phyloP scores from a whole-genome alignment of 164 flowering plant genomes.

The Magnolia officinalis region DNA sequence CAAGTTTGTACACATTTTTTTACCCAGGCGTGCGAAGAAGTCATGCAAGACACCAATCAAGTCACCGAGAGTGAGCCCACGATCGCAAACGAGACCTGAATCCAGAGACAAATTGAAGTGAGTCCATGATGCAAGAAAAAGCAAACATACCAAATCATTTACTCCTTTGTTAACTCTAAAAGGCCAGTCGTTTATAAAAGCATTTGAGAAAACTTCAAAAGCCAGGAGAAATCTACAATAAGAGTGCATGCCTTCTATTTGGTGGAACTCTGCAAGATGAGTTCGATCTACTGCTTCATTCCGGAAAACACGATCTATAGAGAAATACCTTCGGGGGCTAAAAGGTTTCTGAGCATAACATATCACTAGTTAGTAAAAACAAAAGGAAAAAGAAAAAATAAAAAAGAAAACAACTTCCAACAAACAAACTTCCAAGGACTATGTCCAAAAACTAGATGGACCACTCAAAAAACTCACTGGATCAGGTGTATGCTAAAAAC shows the following conservation, averaged over 20 bases:
- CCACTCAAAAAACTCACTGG: no score
- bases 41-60: conserved; percentile 80
- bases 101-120: conserved; percentile 15
- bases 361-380: background rate
- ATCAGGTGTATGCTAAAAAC: no score
- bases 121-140: conserved; percentile 8
- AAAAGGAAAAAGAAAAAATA: background rate
- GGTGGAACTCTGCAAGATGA: conserved; percentile 98
- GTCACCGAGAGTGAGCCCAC: conserved; percentile 87
- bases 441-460: no score
- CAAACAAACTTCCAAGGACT: no score
- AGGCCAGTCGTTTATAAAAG: background rate
- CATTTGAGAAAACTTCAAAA: background rate
- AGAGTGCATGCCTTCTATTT: conserved; percentile 74
- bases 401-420: background rate
- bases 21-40: conserved; percentile 89
- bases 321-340: conserved; percentile 69
- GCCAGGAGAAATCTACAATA: background rate
- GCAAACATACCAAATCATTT: background rate
- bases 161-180: background rate
- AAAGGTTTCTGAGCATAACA: conserved; percentile 57
- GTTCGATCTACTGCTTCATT: conserved; percentile 99
- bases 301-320: conserved; percentile 96
- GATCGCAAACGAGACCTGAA: conserved; percentile 86
- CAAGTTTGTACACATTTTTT: background rate